Base-by-base conservation (phyloP, 768 basidiomycete genomes). In the Boletus subparvulus region DNA sequence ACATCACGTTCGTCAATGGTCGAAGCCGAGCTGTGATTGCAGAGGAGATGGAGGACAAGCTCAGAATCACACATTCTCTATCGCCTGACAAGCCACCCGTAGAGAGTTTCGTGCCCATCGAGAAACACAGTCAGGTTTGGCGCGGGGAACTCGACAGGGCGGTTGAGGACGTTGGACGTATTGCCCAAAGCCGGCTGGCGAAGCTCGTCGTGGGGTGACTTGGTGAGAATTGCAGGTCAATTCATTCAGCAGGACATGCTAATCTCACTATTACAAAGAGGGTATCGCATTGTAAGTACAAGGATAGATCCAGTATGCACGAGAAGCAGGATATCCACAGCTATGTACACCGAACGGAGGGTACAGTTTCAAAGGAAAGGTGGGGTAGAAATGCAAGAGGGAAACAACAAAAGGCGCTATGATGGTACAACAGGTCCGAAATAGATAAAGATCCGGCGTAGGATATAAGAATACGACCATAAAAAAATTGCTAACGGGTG, bases 1-100 rank as follows among this genome's bases (percentile, higher is more conserved):
- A 93, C 67, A 91, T 97, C 73, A 94, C 92, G 6, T 97, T 94
- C 66, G 94, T 96, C 40, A 92, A 94, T 65, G 91, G 92, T 35
- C 81, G 94, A 56, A 82, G 82, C 58, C 78, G 93, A 39, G 80
- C 80, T 35, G 79, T 70, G 45, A 86, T 97, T 62, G 86, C 83
- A 39, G 78, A 83, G 61, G 92, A 94, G 75, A 88, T 97, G 80
- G 91, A 94, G 70, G 78, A 77, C 54, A 77, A 76, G 51, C 74
- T 95, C 35, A 78, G 75, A 5, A 66, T 85, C 14, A 66, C 72
- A 47, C 83, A 81, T 68, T 82, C 82, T 14, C 64, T 83, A 48
- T 79, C 75, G 24, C 70, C 80, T 10, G 49, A 67, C 33, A 35
- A 65, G 47, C 71, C 69, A 11, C 67, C 74, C 3, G 55, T 81